phyloP scores from a whole-genome alignment of 768 basidiomycete species.

The Boletus fagicola region DNA sequence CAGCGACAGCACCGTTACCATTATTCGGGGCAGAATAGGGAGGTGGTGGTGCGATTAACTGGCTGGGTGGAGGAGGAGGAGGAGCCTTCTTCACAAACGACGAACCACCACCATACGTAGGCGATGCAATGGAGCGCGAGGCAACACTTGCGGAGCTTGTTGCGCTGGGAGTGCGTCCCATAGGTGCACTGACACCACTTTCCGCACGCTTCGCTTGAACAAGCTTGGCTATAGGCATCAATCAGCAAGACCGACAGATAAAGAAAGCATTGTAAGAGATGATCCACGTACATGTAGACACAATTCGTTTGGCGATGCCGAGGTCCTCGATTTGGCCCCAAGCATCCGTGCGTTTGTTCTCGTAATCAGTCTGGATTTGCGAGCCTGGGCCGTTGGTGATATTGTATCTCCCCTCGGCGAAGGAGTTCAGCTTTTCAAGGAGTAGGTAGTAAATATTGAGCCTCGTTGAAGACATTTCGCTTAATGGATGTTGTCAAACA shows the following conservation, averaged over 20 bases:
- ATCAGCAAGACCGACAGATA: constrained; percentile 8
- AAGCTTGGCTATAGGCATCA: constrained; percentile 51
- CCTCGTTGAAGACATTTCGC: constrained; percentile 38
- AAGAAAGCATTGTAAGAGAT: neutral
- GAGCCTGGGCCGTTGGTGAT: constrained; percentile 60
- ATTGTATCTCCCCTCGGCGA: constrained; percentile 78
- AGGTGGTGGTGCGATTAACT: constrained; percentile 46
- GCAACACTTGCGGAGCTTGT: constrained; percentile 29
- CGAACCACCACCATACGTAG: constrained; percentile 21
- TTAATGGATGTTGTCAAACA: neutral
- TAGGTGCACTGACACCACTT: constrained; percentile 34
- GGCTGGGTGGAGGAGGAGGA: constrained; percentile 34
- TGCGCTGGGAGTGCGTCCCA: constrained; percentile 31
- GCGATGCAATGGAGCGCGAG: constrained; percentile 27
- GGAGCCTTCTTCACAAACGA: constrained; percentile 44
- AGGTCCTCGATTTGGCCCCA: constrained; percentile 76
- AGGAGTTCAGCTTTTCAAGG: constrained; percentile 89
- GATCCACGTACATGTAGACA: constrained; percentile 72
- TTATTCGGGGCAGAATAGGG: constrained; percentile 25
- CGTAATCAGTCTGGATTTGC: constrained; percentile 75
- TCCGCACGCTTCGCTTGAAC: constrained; percentile 54
- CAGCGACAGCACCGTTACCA: constrained; percentile 30
- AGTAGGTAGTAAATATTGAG: constrained; percentile 93
- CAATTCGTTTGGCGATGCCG: constrained; percentile 76
- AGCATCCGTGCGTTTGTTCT: constrained; percentile 79